Percentiles rank a stretch among this genome's conserved stretches.
phyloP scores from a whole-genome alignment of 164 flowering plant species.

The Dillenia suffruticosa region DNA sequence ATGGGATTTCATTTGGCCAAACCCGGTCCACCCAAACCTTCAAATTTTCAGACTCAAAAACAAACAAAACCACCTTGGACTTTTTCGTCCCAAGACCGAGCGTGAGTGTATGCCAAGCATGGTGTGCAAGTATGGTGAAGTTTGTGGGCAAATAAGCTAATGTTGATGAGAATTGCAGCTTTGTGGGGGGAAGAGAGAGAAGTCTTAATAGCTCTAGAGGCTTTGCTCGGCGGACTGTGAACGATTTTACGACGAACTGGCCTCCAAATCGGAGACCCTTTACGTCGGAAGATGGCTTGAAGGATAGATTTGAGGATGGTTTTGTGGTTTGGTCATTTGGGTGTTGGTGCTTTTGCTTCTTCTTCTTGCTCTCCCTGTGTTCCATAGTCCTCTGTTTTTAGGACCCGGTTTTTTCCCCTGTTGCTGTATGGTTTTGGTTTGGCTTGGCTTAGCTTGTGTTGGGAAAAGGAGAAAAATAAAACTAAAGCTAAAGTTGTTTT shows the following conservation, averaged over 20 bases:
- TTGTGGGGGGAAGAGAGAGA: conserved; percentile 46
- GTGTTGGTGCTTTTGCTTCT: conserved; percentile 61
- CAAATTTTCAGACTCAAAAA: conserved; percentile 63
- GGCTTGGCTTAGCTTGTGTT: too few relatives aligned
- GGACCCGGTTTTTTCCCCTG: not conserved
- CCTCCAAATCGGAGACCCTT: conserved; percentile 86
- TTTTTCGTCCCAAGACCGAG: conserved; percentile 93
- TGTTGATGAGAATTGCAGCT: conserved; percentile 50
- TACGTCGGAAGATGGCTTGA: conserved; percentile 64
- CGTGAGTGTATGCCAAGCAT: conserved; percentile 93
- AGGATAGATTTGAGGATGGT: conserved; percentile 44
- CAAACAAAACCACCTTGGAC: conserved; percentile 80
- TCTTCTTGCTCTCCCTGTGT: conserved; percentile 44
- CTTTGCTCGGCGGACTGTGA: conserved; percentile 72
- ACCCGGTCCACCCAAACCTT: conserved; percentile 45
- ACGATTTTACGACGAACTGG: conserved; percentile 82
- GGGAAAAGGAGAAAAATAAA: too few relatives aligned
- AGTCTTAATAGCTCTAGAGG: conserved; percentile 59
- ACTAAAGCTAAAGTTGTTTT: too few relatives aligned
- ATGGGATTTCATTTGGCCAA: conserved; percentile 85
- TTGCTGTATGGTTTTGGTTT: not conserved
- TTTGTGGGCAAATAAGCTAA: conserved; percentile 80
- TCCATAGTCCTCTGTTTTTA: conserved; percentile 20
- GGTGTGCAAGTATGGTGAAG: conserved; percentile 95
- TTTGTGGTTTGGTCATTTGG: conserved; percentile 43